These are phyloP conservation scores for Jimgerdemannia lactiflua DNA, from an alignment of 192 early-diverging fungal species.

Conservation along the genomic window DNA sequence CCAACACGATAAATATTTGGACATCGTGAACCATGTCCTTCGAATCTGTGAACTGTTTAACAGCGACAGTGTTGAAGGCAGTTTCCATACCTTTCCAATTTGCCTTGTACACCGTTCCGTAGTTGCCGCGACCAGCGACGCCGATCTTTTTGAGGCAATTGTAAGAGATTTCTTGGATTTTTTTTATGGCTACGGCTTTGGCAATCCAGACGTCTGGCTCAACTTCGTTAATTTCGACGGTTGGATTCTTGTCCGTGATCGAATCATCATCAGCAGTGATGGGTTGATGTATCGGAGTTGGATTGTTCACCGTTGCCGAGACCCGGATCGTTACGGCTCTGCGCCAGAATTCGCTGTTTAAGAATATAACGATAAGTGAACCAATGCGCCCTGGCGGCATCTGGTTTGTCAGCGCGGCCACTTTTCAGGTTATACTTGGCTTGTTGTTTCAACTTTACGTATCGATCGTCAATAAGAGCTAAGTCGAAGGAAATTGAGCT, in stretches of 20 bases:
- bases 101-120: no score
- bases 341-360: not conserved
- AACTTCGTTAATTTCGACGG: not conserved
- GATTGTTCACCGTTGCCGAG: not conserved
- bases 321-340: not conserved
- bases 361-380: not conserved
- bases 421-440: not conserved
- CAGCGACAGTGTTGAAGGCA: not conserved
- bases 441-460: not conserved
- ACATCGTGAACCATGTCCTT: not conserved
- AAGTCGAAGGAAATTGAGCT: no score
- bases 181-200: not conserved
- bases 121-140: not conserved
- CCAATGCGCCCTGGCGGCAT: not conserved
- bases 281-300: not conserved
- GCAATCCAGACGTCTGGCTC: not conserved
- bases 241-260: no score
- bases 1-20: not conserved
- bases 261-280: no score
- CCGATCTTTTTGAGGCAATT: not conserved
- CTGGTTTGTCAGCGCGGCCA: not conserved
- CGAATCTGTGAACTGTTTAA: not conserved
- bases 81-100: no score
- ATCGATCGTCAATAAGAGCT: no score
- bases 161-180: not conserved